Evolutionary conservation across 192 early-diverging fungal species (phyloP), one percentile per base, ranked within the genome.

Genomic region (Entrophospora sp.): DNA sequence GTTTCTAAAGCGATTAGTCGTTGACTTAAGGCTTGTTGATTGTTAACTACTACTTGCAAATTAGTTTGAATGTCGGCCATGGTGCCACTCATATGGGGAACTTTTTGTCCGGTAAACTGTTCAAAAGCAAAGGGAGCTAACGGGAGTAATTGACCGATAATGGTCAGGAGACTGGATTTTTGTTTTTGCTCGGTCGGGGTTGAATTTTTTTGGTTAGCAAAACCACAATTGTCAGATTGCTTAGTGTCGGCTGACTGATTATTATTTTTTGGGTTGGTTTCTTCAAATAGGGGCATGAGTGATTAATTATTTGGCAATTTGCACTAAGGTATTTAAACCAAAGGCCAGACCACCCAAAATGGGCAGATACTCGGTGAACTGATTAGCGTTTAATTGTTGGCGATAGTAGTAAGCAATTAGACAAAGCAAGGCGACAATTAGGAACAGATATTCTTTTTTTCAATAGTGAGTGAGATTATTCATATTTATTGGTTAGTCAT

Each of bases 51-150:
- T 6, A n/a, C 18, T 49, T 49, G 48, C 24, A 49, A 49, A 7
- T 22, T 22, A 22, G 48, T 49, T 49, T 49, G 48, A 22, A 24
- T 49, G 9, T 49, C 48, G 12, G 48, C 48, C 14, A 49, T 49
- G 48, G 48, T 49, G 48, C 48, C 48, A 24, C 7, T 49, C 48
- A 49, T 49, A 20, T 9, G 12, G 5, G 48, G 48, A n/a, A 49
- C 20, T 22, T 49, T 49, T 49, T 49, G 48, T 7, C 48, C 48
- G 18, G 48, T 49, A n/a, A 49, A 49, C 48, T 49, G 48, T 49
- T 49, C 48, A 49, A 49, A 49, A n/a, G 48, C 48, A 9, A 49
- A 49, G 24, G 48, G 48, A n/a, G 48, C 48, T n/a, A 49, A 49
- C 5, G 48, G 48, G 12, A 49, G 20, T 49, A 49, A 49, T 49